These are phyloP conservation scores for Aspergillus avenaceus DNA, from an alignment of 495 filamentous ascomycete genomes.

Conservation along the genomic window DNA sequence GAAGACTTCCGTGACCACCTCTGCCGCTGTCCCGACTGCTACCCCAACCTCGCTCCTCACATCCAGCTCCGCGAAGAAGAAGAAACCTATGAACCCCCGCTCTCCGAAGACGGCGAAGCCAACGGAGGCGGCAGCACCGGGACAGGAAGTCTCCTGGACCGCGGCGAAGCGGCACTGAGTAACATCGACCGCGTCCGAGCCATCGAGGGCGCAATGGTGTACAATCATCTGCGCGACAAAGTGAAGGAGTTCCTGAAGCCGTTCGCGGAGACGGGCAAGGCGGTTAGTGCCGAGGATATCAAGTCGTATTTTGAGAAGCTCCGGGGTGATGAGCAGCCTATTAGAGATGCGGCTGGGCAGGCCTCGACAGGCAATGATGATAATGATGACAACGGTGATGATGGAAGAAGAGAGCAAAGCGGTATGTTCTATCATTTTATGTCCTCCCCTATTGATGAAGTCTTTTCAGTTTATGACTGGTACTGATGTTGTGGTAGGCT, in stretches of 20 bases:
- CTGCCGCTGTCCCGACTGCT: constrained; percentile 79
- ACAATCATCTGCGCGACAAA: constrained; percentile 91
- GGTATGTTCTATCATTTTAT: no score
- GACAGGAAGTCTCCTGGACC: constrained; percentile 75
- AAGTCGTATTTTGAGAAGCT: constrained; percentile 93
- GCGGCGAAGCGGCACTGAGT: constrained; percentile 83
- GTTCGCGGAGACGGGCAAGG: constrained; percentile 84
- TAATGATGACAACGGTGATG: constrained; percentile 14
- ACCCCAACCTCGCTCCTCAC: constrained; percentile 63
- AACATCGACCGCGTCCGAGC: constrained; percentile 88
- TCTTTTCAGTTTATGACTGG: no score
- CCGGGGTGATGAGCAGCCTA: constrained; percentile 71
- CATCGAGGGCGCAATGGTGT: constrained; percentile 96
- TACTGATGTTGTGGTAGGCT: constrained; percentile 14
- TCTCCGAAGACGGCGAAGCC: constrained; percentile 56
- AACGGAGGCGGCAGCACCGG: constrained; percentile 51
- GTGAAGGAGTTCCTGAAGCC: constrained; percentile 88
- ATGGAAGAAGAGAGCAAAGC: constrained; percentile 32
- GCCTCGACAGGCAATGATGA: constrained; percentile 21
- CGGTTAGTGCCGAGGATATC: constrained; percentile 89
- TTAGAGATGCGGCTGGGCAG: constrained; percentile 41
- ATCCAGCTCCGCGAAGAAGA: constrained; percentile 88
- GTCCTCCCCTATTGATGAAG: no score
- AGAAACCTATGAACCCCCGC: constrained; percentile 83
- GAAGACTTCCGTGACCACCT: constrained; percentile 67